These are phyloP conservation scores for Dichotomocladium elegans DNA, from an alignment of 371 early-diverging fungal species.

Conservation along the genomic window DNA sequence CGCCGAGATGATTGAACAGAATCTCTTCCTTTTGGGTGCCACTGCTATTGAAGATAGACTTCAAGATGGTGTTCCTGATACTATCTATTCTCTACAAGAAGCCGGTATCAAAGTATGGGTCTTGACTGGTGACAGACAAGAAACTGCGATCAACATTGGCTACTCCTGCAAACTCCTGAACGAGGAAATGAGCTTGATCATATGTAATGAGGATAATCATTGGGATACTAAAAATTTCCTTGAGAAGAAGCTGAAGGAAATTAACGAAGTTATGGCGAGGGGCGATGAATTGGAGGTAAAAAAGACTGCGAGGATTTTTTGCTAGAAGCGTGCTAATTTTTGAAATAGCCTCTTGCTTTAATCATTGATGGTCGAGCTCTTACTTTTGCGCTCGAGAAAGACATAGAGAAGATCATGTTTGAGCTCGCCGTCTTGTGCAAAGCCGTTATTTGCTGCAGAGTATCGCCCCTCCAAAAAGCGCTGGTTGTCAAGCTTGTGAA, in stretches of 20 bases:
- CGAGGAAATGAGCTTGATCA: constrained; percentile 78
- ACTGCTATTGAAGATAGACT: constrained; percentile 99
- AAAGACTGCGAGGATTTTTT: neutral
- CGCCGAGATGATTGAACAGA: constrained; percentile 91
- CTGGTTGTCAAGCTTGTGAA: constrained; percentile 87
- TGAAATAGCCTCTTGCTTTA: constrained; percentile 51
- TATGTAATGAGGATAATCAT: constrained; percentile 72
- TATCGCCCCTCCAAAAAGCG: constrained; percentile 92
- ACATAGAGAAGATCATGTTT: constrained; percentile 61
- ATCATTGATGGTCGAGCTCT: constrained; percentile 71
- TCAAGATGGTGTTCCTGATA: constrained; percentile 97
- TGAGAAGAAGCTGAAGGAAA: constrained; percentile 66
- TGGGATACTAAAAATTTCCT: constrained; percentile 65
- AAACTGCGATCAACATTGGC: constrained; percentile 93
- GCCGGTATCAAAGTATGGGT: constrained; percentile 99
- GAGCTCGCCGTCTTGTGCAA: constrained; percentile 77
- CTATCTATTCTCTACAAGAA: constrained; percentile 89
- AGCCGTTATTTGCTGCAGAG: constrained; percentile 90
- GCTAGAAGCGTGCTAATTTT: neutral
- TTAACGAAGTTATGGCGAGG: constrained; percentile 52
- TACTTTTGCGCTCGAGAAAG: constrained; percentile 67
- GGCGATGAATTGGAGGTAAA: constrained; percentile 58
- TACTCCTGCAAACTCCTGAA: constrained; percentile 83
- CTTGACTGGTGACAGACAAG: constrained; percentile 90
- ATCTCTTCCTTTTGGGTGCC: constrained; percentile 89